Conservation (phyloP, 148 eudicot genomes). For the Cornus controversa region DNA sequence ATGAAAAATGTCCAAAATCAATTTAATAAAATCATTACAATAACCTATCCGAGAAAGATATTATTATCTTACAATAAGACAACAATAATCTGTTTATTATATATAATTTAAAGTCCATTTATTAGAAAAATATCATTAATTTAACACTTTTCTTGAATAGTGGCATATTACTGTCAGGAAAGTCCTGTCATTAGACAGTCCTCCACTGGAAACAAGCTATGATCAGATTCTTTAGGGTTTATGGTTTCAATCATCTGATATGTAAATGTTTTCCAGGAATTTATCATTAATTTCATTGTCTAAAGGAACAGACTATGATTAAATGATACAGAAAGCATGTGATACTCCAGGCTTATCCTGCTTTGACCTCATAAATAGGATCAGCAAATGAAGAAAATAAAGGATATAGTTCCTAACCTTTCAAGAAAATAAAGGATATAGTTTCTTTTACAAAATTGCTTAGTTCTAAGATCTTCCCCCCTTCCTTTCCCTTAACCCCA, state of each 20-base stretch:
- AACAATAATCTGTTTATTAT: too few relatives aligned
- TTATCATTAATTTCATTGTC: not conserved
- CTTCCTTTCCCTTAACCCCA: not conserved
- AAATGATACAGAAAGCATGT: not conserved
- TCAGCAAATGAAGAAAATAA: not conserved
- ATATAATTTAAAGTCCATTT: not conserved
- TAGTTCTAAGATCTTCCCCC: not conserved
- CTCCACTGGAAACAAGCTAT: not conserved
- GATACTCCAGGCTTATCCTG: not conserved
- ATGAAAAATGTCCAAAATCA: not conserved
- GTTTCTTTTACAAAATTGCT: not conserved
- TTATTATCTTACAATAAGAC: not conserved
- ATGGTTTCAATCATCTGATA: not conserved
- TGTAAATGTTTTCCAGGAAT: not conserved
- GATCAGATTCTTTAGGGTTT: not conserved
- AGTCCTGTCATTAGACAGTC: not conserved
- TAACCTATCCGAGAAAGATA: not conserved
- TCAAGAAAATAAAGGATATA: not conserved
- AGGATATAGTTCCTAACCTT: not conserved
- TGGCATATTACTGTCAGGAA: not conserved
- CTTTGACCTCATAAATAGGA: not conserved
- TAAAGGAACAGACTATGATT: not conserved
- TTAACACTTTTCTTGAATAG: not conserved
- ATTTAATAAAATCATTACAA: not conserved
- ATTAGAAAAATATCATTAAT: not conserved